A percentile compares a stretch with the other conserved stretches of the same genome.
Evolutionary conservation across 1,284 basidiomycete genomes (phyloP).

Genomic region (Ceratobasidium sp.): DNA sequence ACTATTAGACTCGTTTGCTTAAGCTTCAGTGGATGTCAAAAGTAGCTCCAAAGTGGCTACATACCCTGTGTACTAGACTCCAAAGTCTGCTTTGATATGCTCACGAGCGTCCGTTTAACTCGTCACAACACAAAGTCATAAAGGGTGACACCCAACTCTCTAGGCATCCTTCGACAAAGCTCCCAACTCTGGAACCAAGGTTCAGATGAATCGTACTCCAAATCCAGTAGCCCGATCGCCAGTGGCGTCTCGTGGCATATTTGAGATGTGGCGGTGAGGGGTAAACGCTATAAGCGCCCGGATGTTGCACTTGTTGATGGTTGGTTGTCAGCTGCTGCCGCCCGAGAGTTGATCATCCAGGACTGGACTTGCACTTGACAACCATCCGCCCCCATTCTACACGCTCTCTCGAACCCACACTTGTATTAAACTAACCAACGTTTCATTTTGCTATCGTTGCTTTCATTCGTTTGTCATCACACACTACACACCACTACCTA

Average conservation of each 20-base stretch:
- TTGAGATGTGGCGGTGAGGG: conserved; percentile 18
- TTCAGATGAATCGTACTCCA: neutral
- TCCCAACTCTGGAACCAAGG: neutral
- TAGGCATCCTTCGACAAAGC: neutral
- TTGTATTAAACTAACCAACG: conserved; percentile 27
- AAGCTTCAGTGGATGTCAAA: too few species aligned
- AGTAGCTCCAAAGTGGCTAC: too few species aligned
- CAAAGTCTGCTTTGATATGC: too few species aligned
- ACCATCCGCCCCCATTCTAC: conserved; percentile 20
- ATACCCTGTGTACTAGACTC: too few species aligned
- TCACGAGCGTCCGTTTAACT: too few species aligned
- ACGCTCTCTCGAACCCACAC: neutral
- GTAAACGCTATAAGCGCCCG: conserved; percentile 22
- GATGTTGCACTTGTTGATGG: conserved; percentile 22
- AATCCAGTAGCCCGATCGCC: neutral
- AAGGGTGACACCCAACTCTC: too few species aligned
- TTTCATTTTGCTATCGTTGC: conserved; percentile 28
- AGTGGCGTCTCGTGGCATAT: conserved; percentile 29
- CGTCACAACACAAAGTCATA: too few species aligned
- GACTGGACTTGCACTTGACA: conserved; percentile 30
- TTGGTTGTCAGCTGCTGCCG: neutral
- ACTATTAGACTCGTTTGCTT: too few species aligned
- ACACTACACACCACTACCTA: neutral
- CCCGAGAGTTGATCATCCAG: conserved; percentile 1
- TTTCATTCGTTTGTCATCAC: conserved; percentile 20